Conservation (phyloP, 2,329 filamentous ascomycete species). For the Geosmithia morbida region DNA sequence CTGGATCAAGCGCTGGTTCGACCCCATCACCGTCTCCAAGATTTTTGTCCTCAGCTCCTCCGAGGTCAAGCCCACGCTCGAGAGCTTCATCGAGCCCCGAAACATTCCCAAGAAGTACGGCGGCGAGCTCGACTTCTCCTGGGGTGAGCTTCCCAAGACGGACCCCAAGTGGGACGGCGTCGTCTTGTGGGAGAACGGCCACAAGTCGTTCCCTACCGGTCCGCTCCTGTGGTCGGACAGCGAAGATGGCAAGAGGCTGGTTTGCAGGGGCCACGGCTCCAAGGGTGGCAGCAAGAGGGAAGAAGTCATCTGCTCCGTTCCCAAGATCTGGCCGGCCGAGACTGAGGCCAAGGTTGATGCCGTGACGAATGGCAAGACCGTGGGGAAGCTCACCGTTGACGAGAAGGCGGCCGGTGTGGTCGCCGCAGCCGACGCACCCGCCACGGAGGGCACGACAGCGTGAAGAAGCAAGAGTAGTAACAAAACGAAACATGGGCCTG, state of each 20-base stretch:
- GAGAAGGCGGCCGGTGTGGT: conserved; percentile 8
- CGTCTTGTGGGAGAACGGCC: conserved; percentile 35
- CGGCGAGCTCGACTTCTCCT: conserved; percentile 70
- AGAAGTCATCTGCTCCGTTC: conserved; percentile 36
- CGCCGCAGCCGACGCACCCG: neutral
- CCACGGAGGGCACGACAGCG: neutral
- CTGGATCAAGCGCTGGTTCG: conserved; percentile 93
- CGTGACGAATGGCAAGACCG: conserved; percentile 11
- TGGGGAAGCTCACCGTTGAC: conserved; percentile 17
- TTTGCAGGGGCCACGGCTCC: conserved; percentile 38
- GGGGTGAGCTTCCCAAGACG: conserved; percentile 60
- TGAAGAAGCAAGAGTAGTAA: neutral
- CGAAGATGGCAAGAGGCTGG: conserved; percentile 27
- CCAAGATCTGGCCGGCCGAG: conserved; percentile 20
- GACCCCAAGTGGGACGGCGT: conserved; percentile 44
- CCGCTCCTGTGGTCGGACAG: conserved; percentile 39
- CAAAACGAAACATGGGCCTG: neutral
- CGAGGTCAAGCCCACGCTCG: conserved; percentile 65
- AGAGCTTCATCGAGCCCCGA: conserved; percentile 63
- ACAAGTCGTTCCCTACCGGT: conserved; percentile 38
- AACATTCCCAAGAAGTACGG: conserved; percentile 88
- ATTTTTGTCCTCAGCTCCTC: conserved; percentile 73
- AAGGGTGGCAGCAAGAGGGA: conserved; percentile 26
- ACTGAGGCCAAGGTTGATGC: conserved; percentile 11
- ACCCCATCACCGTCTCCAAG: conserved; percentile 86